Evolutionary conservation across 2,329 filamentous ascomycete genomes (phyloP).

Genomic region (Pseudogymnoascus sp.): DNA sequence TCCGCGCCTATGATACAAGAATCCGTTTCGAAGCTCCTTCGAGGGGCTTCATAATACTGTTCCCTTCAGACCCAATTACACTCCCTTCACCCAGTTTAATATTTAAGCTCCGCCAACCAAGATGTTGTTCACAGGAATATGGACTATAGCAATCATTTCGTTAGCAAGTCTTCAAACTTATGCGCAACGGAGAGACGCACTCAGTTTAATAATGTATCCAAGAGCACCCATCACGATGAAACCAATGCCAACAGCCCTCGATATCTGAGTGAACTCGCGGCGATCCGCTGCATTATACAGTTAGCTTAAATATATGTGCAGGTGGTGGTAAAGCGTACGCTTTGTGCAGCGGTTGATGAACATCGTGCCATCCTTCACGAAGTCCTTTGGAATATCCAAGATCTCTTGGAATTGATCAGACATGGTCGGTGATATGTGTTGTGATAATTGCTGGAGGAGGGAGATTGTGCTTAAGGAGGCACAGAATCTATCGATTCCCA

Average conservation of each 20-base stretch:
- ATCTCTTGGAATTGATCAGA: conserved; percentile 51
- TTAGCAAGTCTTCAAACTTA: neutral
- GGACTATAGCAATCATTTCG: conserved; percentile 28
- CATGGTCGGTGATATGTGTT: conserved; percentile 26
- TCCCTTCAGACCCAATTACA: conserved; percentile 5
- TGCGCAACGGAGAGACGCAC: conserved; percentile 21
- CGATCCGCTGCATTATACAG: conserved; percentile 27
- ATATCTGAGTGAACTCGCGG: conserved; percentile 37
- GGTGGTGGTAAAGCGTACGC: conserved; percentile 26
- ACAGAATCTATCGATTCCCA: conserved; percentile 2
- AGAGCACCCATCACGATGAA: conserved; percentile 46
- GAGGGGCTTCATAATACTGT: conserved; percentile 1
- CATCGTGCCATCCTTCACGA: conserved; percentile 35
- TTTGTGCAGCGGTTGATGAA: conserved; percentile 38
- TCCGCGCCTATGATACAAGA: conserved; percentile 7
- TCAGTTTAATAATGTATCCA: conserved; percentile 43
- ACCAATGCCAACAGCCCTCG: conserved; percentile 42
- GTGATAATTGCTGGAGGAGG: neutral
- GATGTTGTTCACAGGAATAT: conserved; percentile 47
- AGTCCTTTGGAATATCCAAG: conserved; percentile 44
- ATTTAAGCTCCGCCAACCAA: conserved; percentile 33
- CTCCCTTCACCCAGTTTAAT: neutral
- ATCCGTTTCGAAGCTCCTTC: conserved; percentile 6
- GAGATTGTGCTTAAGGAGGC: neutral
- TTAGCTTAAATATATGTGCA: neutral